Evolutionary conservation across 345 rosid species (phyloP), one percentile per base, ranked within the genome.

Genomic region (Viola odorata): DNA sequence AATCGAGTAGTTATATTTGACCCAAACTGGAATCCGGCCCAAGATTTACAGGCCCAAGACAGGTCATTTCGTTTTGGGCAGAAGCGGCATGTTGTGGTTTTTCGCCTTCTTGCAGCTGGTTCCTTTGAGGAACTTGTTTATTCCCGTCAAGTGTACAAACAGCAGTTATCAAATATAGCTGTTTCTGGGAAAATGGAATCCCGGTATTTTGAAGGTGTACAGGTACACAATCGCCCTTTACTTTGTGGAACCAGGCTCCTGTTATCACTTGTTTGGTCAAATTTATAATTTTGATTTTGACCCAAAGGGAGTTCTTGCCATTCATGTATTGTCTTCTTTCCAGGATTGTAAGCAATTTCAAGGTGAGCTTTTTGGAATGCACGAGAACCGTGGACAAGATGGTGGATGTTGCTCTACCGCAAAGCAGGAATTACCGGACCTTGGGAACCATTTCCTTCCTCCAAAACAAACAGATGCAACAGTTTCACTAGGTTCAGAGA

Each of bases 1-100:
- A 90, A 94, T 69, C 90, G 96, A 3, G 97, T 90, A 65, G 95
- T 94, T 55, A 86, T 94, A 78, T 94, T 94, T 66, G 96, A 92
- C 68, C 97, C 97, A 53, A 94, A 86, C 63, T 94, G 99, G 97
- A 94, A 87, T 75, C 99, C 97, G 1, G 88, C 97, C 14, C 94
- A 83, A 65, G 99, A 94, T 76, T 79, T 90, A 47, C 97, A 87
- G 70, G 97, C 97, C 11, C 96, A 94, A 67, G 99, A 94, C 70
- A 75, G 99, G 68, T 94, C 97, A 41, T 94, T 94, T 76, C 85
- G 97, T 15, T 92, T 81, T 74, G 97, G 98, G 62, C 99, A 94
- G 79, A 90, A 77, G 74, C 83, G 97, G 61, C 96, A 90, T 70
- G 97, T 94, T 57, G 85, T 92, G 67, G 99, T 90, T 58, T 94